Percentiles rank a stretch among this genome's conserved stretches.
Conservation (phyloP, 305 asterid species). For the Petunia hybrid region DNA sequence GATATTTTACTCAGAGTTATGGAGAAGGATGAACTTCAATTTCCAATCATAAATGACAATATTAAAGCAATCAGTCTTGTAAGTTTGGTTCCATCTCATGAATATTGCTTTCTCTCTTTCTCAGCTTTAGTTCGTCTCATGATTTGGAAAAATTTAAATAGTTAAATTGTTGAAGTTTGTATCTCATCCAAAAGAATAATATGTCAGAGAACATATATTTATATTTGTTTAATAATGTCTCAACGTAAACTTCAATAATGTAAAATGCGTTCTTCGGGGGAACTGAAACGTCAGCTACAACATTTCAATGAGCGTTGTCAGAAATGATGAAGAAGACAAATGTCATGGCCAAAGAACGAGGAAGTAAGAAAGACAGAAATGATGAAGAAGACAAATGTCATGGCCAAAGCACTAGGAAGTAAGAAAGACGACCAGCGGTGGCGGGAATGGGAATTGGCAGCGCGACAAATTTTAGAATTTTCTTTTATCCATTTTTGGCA, state of each 20-base stretch:
- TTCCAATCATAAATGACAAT: slow-evolving; percentile 24
- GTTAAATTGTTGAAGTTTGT: too few relatives aligned
- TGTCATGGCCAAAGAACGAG: not conserved
- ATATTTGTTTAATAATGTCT: too few relatives aligned
- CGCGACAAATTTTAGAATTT: too few relatives aligned
- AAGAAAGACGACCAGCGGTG: too few relatives aligned
- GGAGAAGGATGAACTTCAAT: slow-evolving; percentile 7
- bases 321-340: not conserved
- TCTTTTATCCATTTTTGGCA: too few relatives aligned
- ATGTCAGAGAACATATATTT: too few relatives aligned
- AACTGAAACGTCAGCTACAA: slow-evolving; percentile 14
- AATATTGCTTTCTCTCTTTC: not conserved
- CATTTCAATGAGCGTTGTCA: not conserved
- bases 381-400: too few relatives aligned
- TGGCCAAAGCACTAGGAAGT: too few relatives aligned
- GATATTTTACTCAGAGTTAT: slow-evolving; percentile 33
- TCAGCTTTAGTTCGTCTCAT: not conserved
- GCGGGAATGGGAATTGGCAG: too few relatives aligned
- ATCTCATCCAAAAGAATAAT: too few relatives aligned
- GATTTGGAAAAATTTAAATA: not conserved
- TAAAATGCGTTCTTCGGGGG: slow-evolving; percentile 3
- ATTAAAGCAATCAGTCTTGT: slow-evolving; percentile 29
- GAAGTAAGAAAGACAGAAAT: not conserved
- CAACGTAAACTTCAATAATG: not conserved
- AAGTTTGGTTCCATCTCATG: slow-evolving; percentile 6